phyloP scores from a whole-genome alignment of 768 basidiomycete species.

The Suillus luteus region DNA sequence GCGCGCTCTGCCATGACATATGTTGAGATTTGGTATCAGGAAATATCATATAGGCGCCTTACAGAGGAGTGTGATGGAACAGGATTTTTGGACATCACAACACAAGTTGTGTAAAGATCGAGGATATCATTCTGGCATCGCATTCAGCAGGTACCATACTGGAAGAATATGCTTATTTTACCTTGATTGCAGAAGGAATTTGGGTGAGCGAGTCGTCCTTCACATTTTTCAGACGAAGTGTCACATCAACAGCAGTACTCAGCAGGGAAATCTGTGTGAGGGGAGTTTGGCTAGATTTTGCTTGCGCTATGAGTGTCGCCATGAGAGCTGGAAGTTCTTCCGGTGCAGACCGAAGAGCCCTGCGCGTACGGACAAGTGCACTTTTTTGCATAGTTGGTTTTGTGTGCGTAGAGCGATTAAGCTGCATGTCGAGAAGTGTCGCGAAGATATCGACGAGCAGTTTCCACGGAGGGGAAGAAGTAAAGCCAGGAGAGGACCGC shows the following conservation, averaged over 20 bases:
- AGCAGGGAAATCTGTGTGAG: constrained; percentile 52
- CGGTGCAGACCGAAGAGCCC: constrained; percentile 69
- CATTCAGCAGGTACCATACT: constrained; percentile 6
- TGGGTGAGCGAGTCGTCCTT: constrained; percentile 44
- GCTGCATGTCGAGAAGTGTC: constrained; percentile 56
- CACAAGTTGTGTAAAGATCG: constrained; percentile 54
- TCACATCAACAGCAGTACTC: constrained; percentile 70
- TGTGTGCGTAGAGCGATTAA: constrained; percentile 50
- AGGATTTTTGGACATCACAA: constrained; percentile 68
- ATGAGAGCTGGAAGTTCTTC: constrained; percentile 52
- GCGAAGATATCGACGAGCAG: constrained; percentile 60
- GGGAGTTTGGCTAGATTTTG: constrained; percentile 51
- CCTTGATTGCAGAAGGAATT: constrained; percentile 51
- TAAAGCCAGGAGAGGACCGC: constrained; percentile 45
- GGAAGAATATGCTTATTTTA: constrained; percentile 18
- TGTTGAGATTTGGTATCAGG: constrained; percentile 17
- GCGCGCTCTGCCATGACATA: constrained; percentile 41
- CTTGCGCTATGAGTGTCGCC: constrained; percentile 48
- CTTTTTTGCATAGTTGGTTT: constrained; percentile 65
- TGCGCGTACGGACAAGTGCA: constrained; percentile 58
- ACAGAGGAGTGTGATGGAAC: constrained; percentile 65
- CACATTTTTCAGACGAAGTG: constrained; percentile 63
- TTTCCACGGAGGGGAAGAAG: constrained; percentile 50
- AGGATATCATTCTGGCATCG: constrained; percentile 54
- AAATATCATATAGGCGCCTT: constrained; percentile 23